These are phyloP conservation scores for Cercophora sp. DNA, from an alignment of 495 filamentous ascomycete species.

Conservation along the genomic window DNA sequence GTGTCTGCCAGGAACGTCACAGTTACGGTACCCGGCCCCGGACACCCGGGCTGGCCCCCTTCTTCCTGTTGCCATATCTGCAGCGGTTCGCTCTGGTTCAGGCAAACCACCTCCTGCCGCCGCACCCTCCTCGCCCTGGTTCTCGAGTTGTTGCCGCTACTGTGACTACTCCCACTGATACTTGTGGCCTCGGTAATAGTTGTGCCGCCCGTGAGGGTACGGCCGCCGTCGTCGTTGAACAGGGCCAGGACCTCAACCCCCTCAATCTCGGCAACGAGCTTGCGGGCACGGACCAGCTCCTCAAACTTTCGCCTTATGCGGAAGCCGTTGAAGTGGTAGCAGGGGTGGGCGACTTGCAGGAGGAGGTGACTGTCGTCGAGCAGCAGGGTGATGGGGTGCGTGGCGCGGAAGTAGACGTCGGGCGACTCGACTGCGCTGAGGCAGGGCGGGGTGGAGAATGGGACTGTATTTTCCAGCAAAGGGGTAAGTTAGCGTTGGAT, in stretches of 20 bases:
- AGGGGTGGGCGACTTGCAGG: neutral
- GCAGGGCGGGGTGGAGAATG: neutral
- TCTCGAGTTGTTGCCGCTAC: too few species aligned
- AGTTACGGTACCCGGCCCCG: neutral
- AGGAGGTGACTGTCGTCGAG: neutral
- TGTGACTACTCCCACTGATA: too few species aligned
- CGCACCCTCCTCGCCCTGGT: too few species aligned
- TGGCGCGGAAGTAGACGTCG: constrained; percentile 6
- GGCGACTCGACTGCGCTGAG: neutral
- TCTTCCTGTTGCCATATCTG: neutral
- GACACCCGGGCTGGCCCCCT: too few species aligned
- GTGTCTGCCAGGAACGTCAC: neutral
- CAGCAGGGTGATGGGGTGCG: constrained; percentile 2
- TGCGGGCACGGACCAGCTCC: constrained; percentile 3
- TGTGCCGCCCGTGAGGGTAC: too few species aligned
- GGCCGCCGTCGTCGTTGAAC: neutral
- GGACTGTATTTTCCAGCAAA: too few species aligned
- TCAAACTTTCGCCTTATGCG: neutral
- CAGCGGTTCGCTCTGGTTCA: neutral
- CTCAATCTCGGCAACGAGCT: neutral
- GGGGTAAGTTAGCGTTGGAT: neutral
- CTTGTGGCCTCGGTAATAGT: too few species aligned
- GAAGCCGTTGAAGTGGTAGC: neutral
- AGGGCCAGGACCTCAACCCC: neutral
- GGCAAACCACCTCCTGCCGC: too few species aligned